A percentile compares a stretch with the other conserved stretches of the same genome.
These are phyloP conservation scores for Entomophthora muscae DNA, from an alignment of 371 early-diverging fungal species.

Conservation along the genomic window DNA sequence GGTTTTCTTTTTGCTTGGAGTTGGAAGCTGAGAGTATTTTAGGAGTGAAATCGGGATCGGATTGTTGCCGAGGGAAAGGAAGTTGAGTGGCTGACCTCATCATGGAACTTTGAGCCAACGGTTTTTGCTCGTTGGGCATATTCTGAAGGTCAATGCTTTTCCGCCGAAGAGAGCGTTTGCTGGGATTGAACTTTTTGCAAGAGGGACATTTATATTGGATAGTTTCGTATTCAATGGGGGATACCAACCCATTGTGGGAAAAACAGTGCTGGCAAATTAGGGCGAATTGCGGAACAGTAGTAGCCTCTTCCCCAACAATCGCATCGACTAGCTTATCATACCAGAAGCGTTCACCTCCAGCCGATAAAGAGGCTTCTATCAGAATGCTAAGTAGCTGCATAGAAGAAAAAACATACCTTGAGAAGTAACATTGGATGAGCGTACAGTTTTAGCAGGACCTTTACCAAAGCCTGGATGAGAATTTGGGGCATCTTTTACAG, in stretches of 20 bases:
- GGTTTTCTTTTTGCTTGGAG: too few species aligned
- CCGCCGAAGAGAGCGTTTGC: slow-evolving; percentile 11
- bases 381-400: too few species aligned
- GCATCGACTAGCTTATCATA: slow-evolving; percentile 71
- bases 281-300: slow-evolving; percentile 55
- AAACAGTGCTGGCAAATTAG: slow-evolving; percentile 79
- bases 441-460: neutral
- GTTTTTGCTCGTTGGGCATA: neutral
- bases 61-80: too few species aligned
- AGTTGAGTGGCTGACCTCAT: neutral
- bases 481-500: too few species aligned
- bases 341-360: slow-evolving; percentile 27
- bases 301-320: slow-evolving; percentile 69
- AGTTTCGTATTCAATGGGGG: slow-evolving; percentile 57
- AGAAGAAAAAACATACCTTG: too few species aligned
- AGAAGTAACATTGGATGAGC: neutral
- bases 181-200: slow-evolving; percentile 25
- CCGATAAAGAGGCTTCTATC: neutral
- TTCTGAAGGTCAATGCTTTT: neutral
- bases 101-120: neutral
- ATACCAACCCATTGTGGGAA: slow-evolving; percentile 78
- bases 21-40: too few species aligned
- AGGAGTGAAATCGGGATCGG: too few species aligned
- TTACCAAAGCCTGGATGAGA: too few species aligned
- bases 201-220: slow-evolving; percentile 34